Base-by-base conservation (phyloP, 352 stramenopile genomes). In the Lagenidium giganteum region DNA sequence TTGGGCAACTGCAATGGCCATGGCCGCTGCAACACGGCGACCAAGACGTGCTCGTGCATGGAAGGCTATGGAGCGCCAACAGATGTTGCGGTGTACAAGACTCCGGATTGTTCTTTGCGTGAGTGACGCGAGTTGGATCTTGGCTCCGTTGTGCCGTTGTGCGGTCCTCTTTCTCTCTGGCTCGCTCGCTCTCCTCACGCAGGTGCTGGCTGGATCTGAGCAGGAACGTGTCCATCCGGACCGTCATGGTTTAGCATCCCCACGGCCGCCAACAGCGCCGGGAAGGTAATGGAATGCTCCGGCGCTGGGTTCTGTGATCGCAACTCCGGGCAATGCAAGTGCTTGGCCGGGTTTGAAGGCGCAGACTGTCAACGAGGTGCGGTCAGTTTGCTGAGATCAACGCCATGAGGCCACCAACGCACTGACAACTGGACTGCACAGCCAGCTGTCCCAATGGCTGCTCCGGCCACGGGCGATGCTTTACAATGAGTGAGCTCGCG, bases 1-100 rank as follows among this genome's bases (percentile, higher is more conserved):
- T 57, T 94, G 33, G 80, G 59, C 50, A 84, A 90, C 50, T 97
- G 90, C 68, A 96, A 93, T 39, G 86, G 80, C 23, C 83, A 97
- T 34, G 89, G 90, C 18, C 69, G 66, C 26, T 97, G 90, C 62
- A 67, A 91, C 49, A 75, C 82, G 17, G 52, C 64, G 37, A 91
- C 64, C 47, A 91, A 93, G 45, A 90, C 62, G 9, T 97, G 91
- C 61, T 56, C 64, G 16, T 97, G 91, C 69, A 90, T 73, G 39
- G 78, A 96, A 40, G 89, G 87, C 16, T 97, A 69, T 36, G 91
- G 91, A 22, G 73, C 83, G 13, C 49, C 70, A 39, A 74, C 75
- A 24, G 89, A 97, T 51, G 49, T 96, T 41, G 56, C 80, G 9
- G 39, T 60, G 28, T 95, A 94, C 61, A 68, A 71, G 23, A 61